Conservation (phyloP, 805 yeast species). For the Metschnikowia corniflorae region DNA sequence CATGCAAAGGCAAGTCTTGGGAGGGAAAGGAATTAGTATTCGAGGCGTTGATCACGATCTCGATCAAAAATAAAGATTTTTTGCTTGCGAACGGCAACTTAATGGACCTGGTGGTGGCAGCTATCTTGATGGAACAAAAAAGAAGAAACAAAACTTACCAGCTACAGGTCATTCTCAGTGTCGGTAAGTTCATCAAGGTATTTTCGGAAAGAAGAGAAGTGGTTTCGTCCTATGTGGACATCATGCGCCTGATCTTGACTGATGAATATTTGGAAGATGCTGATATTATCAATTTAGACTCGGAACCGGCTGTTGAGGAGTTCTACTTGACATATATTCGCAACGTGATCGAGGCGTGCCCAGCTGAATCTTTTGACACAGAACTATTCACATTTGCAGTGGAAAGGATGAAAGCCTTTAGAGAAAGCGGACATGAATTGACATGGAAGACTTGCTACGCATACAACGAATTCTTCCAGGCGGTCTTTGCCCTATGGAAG, state of each 20-base stretch:
- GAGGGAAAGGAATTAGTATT: conserved; percentile 78
- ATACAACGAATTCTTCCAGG: conserved; percentile 39
- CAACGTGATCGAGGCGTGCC: conserved; percentile 18
- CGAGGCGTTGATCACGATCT: conserved; percentile 61
- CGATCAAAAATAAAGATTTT: conserved; percentile 42
- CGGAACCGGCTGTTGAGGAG: conserved; percentile 44
- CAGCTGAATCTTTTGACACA: conserved; percentile 10
- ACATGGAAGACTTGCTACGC: conserved; percentile 64
- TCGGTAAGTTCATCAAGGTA: conserved; percentile 47
- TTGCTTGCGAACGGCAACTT: conserved; percentile 26
- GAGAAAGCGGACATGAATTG: conserved; percentile 25
- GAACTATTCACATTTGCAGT: conserved; percentile 28
- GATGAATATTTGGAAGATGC: conserved; percentile 37
- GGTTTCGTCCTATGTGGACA: conserved; percentile 35
- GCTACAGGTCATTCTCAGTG: conserved; percentile 47
- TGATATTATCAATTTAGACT: conserved; percentile 14
- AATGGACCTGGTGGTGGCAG: conserved; percentile 36
- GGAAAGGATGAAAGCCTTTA: conserved; percentile 21
- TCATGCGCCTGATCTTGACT: conserved; percentile 31
- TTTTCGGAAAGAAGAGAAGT: conserved; percentile 36
- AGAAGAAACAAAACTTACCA: conserved; percentile 67
- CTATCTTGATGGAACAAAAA: conserved; percentile 57
- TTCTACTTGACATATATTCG: conserved; percentile 35
- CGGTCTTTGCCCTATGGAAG: conserved; percentile 5
- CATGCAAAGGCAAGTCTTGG: conserved; percentile 81